These are phyloP conservation scores for Ganoderma leucocontextum DNA, from an alignment of 1,284 basidiomycete species.

Conservation along the genomic window DNA sequence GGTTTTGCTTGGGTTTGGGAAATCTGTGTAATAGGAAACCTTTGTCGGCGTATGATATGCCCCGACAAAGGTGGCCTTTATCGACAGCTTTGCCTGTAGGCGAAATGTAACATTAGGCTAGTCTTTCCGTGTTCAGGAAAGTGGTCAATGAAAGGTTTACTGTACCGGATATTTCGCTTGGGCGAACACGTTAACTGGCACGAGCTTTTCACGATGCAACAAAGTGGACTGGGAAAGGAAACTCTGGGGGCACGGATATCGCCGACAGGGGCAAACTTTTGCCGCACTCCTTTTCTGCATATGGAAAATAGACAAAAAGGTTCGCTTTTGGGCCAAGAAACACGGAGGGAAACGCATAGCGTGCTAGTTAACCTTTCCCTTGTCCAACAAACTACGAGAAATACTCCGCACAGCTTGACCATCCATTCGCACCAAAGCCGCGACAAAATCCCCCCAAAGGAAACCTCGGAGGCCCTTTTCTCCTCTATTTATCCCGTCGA, in stretches of 20 bases:
- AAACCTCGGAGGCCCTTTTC: background rate
- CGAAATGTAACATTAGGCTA: background rate
- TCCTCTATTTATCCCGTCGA: background rate
- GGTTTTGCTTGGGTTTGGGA: background rate
- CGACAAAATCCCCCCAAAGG: background rate
- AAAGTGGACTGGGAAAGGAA: constrained; percentile 1
- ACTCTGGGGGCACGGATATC: background rate
- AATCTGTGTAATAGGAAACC: background rate
- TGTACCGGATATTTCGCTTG: no score
- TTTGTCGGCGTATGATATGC: background rate
- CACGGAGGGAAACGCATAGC: background rate
- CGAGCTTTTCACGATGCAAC: no score
- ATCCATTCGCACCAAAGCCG: background rate
- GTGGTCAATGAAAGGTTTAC: background rate
- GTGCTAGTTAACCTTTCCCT: constrained; percentile 2
- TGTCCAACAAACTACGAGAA: background rate
- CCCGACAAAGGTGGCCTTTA: background rate
- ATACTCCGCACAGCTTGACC: background rate
- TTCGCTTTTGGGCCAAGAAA: background rate
- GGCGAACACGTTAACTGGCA: no score
- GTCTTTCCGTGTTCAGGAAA: background rate
- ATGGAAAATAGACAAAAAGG: background rate
- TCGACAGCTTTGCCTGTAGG: background rate
- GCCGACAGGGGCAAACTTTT: background rate
- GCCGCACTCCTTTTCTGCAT: background rate